Base-by-base conservation (phyloP, 2,329 filamentous ascomycete species). In the Tolypocladium capitatum region DNA sequence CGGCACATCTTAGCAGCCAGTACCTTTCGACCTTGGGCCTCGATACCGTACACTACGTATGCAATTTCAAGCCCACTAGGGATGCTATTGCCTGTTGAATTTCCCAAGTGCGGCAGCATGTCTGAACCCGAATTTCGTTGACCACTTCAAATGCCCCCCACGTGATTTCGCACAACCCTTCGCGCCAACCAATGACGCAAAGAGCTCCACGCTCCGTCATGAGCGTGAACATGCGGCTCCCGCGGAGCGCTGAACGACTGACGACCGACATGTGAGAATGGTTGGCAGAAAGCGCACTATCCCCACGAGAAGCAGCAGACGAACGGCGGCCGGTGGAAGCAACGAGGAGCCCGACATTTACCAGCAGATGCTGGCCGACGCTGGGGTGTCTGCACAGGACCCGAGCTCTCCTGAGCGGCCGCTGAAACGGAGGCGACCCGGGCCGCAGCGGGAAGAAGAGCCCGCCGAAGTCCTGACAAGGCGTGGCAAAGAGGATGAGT, bases 291-390 rank as follows among this genome's bases (percentile, higher is more conserved):
- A 56, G 51, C 57, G 58, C 43, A 56, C 46, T 45, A 57, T 48
- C 31, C 53, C 57, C 36, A 56, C 53, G 47, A 56, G 55, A 24
- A 57, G 52, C 40, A 53, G 46, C 47, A 53, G 54, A 21, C 48
- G 51, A 20, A 46, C 40, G 33, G 53, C 45, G 36, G 51, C 47
- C 8, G 49, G 46, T 8, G 49, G 52, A 9, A 49, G 40, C 27
- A 50, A 55, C 18, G 56, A 53, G n/a, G 60, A 56, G 10, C 64
- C 66, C 21, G 61, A 68, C 28, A 64, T 76, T 32, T 75, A 75
- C 54, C 63, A 60, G 38, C 66, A 74, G 51, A 72, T 76, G 71
- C 64, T 76, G 32, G 60, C 60, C 13, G 72, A 75, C 52, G 72
- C 67, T n/a, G 67, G 71, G n/a, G 62, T 72, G 28, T 58, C 59